Evolutionary conservation across 2,329 filamentous ascomycete genomes (phyloP).

Genomic region (Colletotrichum tropicicola): DNA sequence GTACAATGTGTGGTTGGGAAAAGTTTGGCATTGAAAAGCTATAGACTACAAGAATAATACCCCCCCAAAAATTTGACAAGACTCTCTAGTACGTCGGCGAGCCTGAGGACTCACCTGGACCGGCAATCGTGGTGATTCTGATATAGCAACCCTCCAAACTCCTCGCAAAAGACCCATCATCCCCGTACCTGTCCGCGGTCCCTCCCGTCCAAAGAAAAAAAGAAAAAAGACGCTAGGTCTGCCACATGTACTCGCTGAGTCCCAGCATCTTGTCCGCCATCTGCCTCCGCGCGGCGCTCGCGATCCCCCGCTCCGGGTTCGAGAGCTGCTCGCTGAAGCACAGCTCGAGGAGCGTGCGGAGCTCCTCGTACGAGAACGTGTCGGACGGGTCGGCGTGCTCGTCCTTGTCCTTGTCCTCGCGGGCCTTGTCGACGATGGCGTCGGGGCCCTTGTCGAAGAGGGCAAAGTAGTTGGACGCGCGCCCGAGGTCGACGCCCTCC

Average conservation of each 20-base stretch:
- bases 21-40: constrained; percentile 27
- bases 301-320: constrained; percentile 74
- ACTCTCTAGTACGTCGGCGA: too few species aligned
- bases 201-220: background rate
- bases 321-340: constrained; percentile 74
- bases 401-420: constrained; percentile 64
- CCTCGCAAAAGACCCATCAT: constrained; percentile 3
- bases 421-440: constrained; percentile 70
- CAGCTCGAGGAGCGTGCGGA: constrained; percentile 72
- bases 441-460: constrained; percentile 74
- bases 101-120: too few species aligned
- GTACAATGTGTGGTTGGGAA: constrained; percentile 24
- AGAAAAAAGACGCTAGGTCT: constrained; percentile 48
- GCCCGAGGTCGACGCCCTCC: constrained; percentile 69
- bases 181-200: background rate
- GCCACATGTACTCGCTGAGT: constrained; percentile 79
- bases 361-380: constrained; percentile 70
- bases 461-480: constrained; percentile 73
- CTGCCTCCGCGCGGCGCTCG: constrained; percentile 71
- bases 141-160: constrained; percentile 1
- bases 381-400: constrained; percentile 44
- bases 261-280: constrained; percentile 76
- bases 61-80: constrained; percentile 3
- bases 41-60: constrained; percentile 32
- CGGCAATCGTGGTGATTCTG: too few species aligned